These are phyloP conservation scores for Citrullus colocynthis DNA, from an alignment of 306 rosid species.

Conservation along the genomic window DNA sequence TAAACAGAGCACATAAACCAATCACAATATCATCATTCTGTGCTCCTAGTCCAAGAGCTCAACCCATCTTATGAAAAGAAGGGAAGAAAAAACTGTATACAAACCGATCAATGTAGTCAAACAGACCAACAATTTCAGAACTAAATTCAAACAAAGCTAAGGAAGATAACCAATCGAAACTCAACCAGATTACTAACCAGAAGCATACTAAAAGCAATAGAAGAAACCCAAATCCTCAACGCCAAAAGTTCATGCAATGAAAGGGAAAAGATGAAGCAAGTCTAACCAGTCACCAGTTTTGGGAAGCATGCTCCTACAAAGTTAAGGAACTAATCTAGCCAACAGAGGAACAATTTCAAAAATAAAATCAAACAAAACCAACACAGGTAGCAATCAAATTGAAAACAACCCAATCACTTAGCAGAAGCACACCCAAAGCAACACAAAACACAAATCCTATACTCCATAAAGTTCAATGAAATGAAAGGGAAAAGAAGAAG, in stretches of 20 bases:
- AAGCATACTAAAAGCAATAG: not conserved
- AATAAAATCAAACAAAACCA: not conserved
- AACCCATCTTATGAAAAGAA: not conserved
- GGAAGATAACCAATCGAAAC: not conserved
- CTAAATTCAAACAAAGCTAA: not conserved
- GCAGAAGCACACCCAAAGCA: not conserved
- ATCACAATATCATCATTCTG: not conserved
- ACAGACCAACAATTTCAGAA: not conserved
- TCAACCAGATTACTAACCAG: not conserved
- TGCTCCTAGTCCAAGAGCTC: not conserved
- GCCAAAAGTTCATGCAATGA: not conserved
- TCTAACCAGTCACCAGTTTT: constrained; percentile 77
- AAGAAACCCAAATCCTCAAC: not conserved
- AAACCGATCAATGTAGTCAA: not conserved
- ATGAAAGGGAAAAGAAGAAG: not conserved
- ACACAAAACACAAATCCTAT: not conserved
- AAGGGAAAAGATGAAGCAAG: not conserved
- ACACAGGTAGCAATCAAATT: not conserved
- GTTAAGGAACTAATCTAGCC: not conserved
- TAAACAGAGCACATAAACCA: not conserved
- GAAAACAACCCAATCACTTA: not conserved
- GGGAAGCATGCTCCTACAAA: constrained; percentile 54
- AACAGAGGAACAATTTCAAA: not conserved
- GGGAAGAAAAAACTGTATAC: not conserved
- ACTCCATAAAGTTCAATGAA: not conserved